These are phyloP conservation scores for Aspergillus transmontanensis DNA, from an alignment of 2,329 filamentous ascomycete species.

Conservation along the genomic window DNA sequence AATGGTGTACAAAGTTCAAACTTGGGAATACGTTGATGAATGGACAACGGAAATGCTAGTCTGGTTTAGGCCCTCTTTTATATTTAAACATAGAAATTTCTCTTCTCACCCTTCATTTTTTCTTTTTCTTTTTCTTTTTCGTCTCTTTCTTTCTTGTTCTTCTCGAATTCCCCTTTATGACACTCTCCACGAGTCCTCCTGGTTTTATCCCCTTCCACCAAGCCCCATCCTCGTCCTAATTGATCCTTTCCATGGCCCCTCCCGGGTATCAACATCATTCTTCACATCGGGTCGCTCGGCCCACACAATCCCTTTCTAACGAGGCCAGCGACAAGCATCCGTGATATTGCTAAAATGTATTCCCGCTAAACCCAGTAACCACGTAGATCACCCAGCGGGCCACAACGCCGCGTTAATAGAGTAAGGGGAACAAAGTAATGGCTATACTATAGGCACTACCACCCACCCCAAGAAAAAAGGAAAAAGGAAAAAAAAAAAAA, in stretches of 20 bases:
- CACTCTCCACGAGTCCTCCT: constrained; percentile 13
- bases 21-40: not conserved
- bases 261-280: constrained; percentile 20
- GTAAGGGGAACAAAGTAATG: constrained; percentile 14
- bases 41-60: not conserved
- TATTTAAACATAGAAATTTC: not conserved
- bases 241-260: constrained; percentile 13
- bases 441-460: constrained; percentile 7
- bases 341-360: constrained; percentile 9
- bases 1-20: not conserved
- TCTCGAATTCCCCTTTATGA: constrained; percentile 9
- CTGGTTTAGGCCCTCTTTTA: constrained; percentile 11
- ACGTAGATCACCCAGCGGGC: constrained; percentile 22
- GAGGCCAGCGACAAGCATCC: constrained; percentile 16
- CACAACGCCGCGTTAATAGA: constrained; percentile 10
- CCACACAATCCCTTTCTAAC: constrained; percentile 22
- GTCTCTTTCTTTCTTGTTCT: not conserved
- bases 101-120: not conserved
- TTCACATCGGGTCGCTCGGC: constrained; percentile 23
- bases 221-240: constrained; percentile 9
- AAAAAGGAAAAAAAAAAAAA: not conserved
- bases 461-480: not conserved
- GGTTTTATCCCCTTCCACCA: constrained; percentile 2
- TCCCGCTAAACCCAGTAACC: constrained; percentile 16
- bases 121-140: constrained; percentile 13